Evolutionary conservation across 2,329 filamentous ascomycete species (phyloP).

Genomic region (Botryotinia globosa): DNA sequence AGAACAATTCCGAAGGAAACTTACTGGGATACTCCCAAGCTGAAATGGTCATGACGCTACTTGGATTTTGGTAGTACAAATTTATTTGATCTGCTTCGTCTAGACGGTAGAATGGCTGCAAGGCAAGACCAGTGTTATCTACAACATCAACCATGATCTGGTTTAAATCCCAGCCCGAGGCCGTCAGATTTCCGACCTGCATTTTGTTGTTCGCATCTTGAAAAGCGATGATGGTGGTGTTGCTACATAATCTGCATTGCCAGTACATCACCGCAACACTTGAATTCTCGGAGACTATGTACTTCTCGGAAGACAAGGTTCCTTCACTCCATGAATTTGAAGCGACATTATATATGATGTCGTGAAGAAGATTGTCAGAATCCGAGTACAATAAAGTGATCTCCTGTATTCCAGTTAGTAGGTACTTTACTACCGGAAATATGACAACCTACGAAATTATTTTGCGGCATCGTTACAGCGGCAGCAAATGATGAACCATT

Average conservation of each 20-base stretch:
- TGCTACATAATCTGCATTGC: conserved; percentile 23
- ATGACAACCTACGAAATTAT: conserved; percentile 11
- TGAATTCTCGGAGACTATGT: conserved; percentile 17
- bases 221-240: conserved; percentile 23
- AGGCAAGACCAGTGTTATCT: conserved; percentile 22
- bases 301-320: conserved; percentile 18
- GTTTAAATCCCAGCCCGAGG: conserved; percentile 23
- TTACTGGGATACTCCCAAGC: conserved; percentile 5
- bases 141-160: conserved; percentile 21
- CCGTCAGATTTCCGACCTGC: conserved; percentile 23
- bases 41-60: conserved; percentile 20
- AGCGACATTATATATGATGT: conserved; percentile 22
- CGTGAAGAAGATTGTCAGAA: conserved; percentile 22
- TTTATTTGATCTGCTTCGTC: conserved; percentile 23
- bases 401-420: conserved; percentile 20
- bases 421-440: neutral
- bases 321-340: conserved; percentile 22
- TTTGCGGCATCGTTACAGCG: conserved; percentile 21
- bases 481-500: conserved; percentile 24
- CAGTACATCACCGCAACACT: conserved; percentile 24
- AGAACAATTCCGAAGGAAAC: neutral
- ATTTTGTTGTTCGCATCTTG: conserved; percentile 24
- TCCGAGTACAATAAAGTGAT: conserved; percentile 26
- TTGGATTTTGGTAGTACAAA: conserved; percentile 21
- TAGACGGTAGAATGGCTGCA: conserved; percentile 22